Evolutionary conservation across 2,329 filamentous ascomycete species (phyloP), one percentile per base, ranked within the genome.

Genomic region (Diaporthe helianthi): DNA sequence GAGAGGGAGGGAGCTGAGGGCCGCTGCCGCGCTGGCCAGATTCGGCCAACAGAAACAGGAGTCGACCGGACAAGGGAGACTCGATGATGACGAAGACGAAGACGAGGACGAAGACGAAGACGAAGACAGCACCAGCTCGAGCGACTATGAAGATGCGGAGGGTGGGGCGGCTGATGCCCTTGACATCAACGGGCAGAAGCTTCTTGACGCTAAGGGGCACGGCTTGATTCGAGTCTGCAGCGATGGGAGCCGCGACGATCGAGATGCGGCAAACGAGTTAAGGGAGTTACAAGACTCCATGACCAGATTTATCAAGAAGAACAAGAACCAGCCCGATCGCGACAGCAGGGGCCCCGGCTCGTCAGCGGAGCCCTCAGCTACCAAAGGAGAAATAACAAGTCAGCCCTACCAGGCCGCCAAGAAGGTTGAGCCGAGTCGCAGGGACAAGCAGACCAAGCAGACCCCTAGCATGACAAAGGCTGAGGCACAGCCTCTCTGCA

Each of bases 141-240:
- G 82, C 66, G 83, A 84, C 13, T 83, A 84, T 71, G 67, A 61
- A 71, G 82, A 72, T 68, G 81, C 74, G n/a, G 83, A 80, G 10
- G 74, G 77, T 4, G 79, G 81, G 19, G 79, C 79, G 2, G 83
- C 85, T 41, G 87, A 89, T 67, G 88, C 87, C 0, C 73, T 89
- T 13, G 90, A 93, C 77, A 81, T 89, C 19, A 84, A 93, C 73
- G 91, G 92, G 1, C 86, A 83, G 65, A 85, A 82, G 70, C 81
- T 94, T 54, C 79, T 90, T 26, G 92, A 94, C 75, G 82, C 83
- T 10, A 86, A 91, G 65, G 93, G 91, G 0, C 83, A 86, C 24
- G 85, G 86, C 15, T 84, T 97, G 84, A 81, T 95, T 71, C 92
- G 88, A 74, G 88, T 96, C 1, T 96, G 93, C 76, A 90, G 90